Evolutionary conservation across 1,284 basidiomycete species (phyloP).

Genomic region (Phylloboletellus chloephorus): DNA sequence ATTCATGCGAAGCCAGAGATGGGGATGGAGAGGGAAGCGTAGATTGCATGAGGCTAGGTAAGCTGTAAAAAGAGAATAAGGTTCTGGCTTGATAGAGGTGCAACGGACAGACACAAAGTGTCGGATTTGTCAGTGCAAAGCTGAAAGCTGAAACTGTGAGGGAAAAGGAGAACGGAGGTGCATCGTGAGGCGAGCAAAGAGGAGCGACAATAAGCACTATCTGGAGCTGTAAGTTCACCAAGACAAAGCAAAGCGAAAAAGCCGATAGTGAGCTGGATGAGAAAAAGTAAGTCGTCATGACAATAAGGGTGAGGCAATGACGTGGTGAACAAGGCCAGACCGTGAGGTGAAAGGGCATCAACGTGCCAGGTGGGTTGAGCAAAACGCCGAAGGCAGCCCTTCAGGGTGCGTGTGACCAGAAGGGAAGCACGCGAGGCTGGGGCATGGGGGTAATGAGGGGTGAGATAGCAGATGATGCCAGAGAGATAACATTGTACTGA

Average conservation of each 20-base stretch:
- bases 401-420: conserved; percentile 23
- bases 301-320: conserved; percentile 3
- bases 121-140: conserved; percentile 8
- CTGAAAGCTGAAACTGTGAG: neutral
- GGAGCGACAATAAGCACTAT: neutral
- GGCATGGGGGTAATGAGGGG: conserved; percentile 23
- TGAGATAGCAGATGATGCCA: neutral
- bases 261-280: neutral
- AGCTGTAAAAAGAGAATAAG: neutral
- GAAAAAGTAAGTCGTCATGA: conserved; percentile 2
- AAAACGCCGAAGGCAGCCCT: neutral
- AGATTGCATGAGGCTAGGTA: neutral
- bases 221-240: neutral
- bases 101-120: neutral
- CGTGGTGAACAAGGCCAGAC: too few relatives aligned
- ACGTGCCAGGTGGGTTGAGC: neutral
- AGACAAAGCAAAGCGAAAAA: conserved; percentile 4
- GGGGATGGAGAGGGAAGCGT: conserved; percentile 1
- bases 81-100: neutral
- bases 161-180: neutral
- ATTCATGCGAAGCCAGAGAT: neutral
- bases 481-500: neutral
- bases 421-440: conserved; percentile 33
- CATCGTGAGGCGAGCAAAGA: neutral
- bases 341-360: too few relatives aligned